Percentiles rank a stretch among this genome's conserved stretches.
These are phyloP conservation scores for Dothidotthia symphoricarpi DNA, from an alignment of 2,329 filamentous ascomycete genomes.

Conservation along the genomic window DNA sequence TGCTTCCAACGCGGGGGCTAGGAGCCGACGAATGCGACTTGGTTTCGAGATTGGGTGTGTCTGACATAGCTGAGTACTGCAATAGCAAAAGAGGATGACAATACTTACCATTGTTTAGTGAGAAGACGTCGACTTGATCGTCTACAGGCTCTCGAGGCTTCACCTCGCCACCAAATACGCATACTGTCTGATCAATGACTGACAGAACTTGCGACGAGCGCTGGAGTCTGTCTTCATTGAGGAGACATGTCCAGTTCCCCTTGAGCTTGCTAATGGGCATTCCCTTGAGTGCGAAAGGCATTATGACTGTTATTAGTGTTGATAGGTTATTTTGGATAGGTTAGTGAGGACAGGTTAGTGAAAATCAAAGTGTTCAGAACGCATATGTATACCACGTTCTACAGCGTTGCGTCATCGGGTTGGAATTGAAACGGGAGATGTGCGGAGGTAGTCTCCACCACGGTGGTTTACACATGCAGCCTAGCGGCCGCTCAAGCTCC, in stretches of 20 bases:
- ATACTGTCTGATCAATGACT: slow-evolving; percentile 57
- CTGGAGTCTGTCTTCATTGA: slow-evolving; percentile 49
- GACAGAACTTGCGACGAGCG: slow-evolving; percentile 74
- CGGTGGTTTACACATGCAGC: too few species aligned
- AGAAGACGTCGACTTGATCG: slow-evolving; percentile 68
- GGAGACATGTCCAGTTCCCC: slow-evolving; percentile 41
- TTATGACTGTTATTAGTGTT: slow-evolving; percentile 7
- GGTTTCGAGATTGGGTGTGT: slow-evolving; percentile 42
- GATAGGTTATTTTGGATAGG: too few species aligned
- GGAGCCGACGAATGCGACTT: slow-evolving; percentile 51
- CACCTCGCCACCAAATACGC: slow-evolving; percentile 76
- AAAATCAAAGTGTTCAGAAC: too few species aligned
- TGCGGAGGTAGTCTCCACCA: too few species aligned
- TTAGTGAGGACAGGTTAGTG: neutral
- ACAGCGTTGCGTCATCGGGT: too few species aligned
- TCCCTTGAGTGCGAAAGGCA: slow-evolving; percentile 18
- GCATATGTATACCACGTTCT: too few species aligned
- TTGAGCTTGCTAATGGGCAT: slow-evolving; percentile 28
- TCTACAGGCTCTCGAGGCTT: slow-evolving; percentile 65
- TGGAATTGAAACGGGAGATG: too few species aligned
- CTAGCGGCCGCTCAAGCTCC: too few species aligned
- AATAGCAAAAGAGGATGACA: slow-evolving; percentile 13
- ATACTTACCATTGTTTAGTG: slow-evolving; percentile 42
- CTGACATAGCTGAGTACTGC: slow-evolving; percentile 36
- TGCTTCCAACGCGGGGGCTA: slow-evolving; percentile 68